phyloP scores from a whole-genome alignment of 495 filamentous ascomycete species.

The Rhizodiscina lignyota region DNA sequence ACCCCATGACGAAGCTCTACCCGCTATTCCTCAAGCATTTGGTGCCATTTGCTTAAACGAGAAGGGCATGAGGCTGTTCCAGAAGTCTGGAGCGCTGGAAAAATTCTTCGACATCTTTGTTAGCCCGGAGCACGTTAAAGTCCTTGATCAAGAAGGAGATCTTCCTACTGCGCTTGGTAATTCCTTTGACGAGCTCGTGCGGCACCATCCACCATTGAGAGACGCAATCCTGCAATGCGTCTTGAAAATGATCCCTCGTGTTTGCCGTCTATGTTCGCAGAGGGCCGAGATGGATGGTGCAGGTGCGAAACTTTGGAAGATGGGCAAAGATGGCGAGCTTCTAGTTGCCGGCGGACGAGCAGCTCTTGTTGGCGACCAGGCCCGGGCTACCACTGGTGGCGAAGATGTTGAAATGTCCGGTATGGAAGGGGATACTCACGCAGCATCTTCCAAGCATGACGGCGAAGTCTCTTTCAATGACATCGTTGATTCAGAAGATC shows the following conservation, averaged over 20 bases:
- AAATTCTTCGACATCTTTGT: slow-evolving; percentile 91
- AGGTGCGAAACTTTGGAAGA: slow-evolving; percentile 65
- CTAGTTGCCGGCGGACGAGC: slow-evolving; percentile 33
- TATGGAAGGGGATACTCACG: slow-evolving; percentile 4
- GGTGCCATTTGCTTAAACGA: slow-evolving; percentile 89
- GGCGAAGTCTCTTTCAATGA: not conserved
- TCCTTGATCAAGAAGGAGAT: slow-evolving; percentile 55
- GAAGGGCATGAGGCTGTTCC: slow-evolving; percentile 76
- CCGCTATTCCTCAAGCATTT: slow-evolving; percentile 67
- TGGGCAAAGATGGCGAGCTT: slow-evolving; percentile 30
- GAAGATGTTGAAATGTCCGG: slow-evolving; percentile 13
- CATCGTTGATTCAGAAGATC: slow-evolving; percentile 4
- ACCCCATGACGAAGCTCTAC: slow-evolving; percentile 70
- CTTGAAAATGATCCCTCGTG: slow-evolving; percentile 66
- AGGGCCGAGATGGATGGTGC: slow-evolving; percentile 49
- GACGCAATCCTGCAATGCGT: slow-evolving; percentile 62
- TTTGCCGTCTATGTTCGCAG: slow-evolving; percentile 48
- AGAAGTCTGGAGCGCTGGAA: slow-evolving; percentile 62
- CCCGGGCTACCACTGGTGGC: slow-evolving; percentile 1
- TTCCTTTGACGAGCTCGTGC: slow-evolving; percentile 84
- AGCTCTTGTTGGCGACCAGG: slow-evolving; percentile 14
- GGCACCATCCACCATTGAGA: slow-evolving; percentile 79
- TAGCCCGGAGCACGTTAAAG: slow-evolving; percentile 74
- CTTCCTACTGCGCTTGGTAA: slow-evolving; percentile 49
- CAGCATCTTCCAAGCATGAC: not conserved